Base-by-base conservation (phyloP, 2,329 filamentous ascomycete genomes). In the Ploettnerulaceae sp. region DNA sequence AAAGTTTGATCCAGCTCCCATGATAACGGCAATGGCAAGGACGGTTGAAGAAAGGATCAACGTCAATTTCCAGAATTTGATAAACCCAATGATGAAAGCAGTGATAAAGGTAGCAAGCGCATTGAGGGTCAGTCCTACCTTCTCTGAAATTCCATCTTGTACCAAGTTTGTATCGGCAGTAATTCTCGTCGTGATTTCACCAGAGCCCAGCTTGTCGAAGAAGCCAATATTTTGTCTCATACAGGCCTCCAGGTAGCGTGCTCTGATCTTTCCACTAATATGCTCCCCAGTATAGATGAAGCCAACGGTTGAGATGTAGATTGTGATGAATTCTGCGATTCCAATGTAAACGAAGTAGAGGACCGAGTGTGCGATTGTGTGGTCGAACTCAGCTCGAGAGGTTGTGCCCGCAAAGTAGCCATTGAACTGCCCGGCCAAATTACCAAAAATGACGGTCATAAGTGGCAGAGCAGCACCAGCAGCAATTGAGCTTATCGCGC, bases 101-200 rank as follows among this genome's bases (percentile, higher is more conserved):
- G 90, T 82, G 45, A 95, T 69, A 61, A 97, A 97, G 7, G 88
- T 90, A 1, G 89, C 81, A 3, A 89, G 39, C 9, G 87, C 86
- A 11, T 82, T 80, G 46, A 95, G 64, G 0, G 87, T 89, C 53
- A 95, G 69, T 11, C 81, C 82, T 34, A 95, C 77, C 70, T 95
- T 95, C 66, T 95, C 88, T 0, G 88, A 94, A 35, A 98, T 89
- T 47, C 89, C 91, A 56, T 95, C 90, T 66, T 96, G 91, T 45
- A 97, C 84, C 43, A 95, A 72, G 61, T 95, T 96, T 34, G 89
- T 95, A 65, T 97, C 91, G 8, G 90, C 84, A 0, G 91, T 97
- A 58, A 96, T 95, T 54, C 90, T 83, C 1, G 90, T 95, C 0
- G 90, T 95, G 51, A 97, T 87, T 67, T 96, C 93, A 48, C 91